These are phyloP conservation scores for Kentomonas sorsogonicus DNA, from an alignment of 208 protist genomes.

Conservation along the genomic window DNA sequence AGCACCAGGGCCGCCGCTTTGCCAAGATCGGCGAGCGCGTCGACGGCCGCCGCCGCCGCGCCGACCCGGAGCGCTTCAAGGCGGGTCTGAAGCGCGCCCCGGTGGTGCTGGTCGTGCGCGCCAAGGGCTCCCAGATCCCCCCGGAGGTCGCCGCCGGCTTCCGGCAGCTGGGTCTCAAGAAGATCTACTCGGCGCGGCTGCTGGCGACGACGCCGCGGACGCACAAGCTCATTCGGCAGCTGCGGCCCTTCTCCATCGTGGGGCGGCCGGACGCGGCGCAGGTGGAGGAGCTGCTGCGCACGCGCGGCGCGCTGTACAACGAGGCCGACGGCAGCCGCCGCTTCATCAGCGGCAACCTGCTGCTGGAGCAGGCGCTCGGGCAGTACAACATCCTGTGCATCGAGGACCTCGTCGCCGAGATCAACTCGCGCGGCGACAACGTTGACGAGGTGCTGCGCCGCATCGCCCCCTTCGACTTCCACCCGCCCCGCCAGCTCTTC, in stretches of 20 bases:
- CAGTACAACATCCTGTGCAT: slow-evolving; percentile 85
- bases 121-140: slow-evolving; percentile 75
- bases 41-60: slow-evolving; percentile 34
- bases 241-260: slow-evolving; percentile 73
- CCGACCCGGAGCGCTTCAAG: slow-evolving; percentile 20
- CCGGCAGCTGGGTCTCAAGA: slow-evolving; percentile 47
- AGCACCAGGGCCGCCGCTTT: slow-evolving; percentile 59
- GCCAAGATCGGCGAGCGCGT: slow-evolving; percentile 79
- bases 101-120: slow-evolving; percentile 70
- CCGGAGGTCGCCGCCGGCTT: slow-evolving; percentile 69
- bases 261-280: slow-evolving; percentile 71
- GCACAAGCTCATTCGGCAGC: slow-evolving; percentile 66
- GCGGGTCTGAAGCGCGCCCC: slow-evolving; percentile 38
- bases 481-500: slow-evolving; percentile 86
- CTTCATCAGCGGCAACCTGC: slow-evolving; percentile 83
- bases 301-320: slow-evolving; percentile 71
- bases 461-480: slow-evolving; percentile 87
- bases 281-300: slow-evolving; percentile 77
- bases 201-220: slow-evolving; percentile 46
- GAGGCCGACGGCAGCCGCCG: slow-evolving; percentile 53
- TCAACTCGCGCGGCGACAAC: slow-evolving; percentile 51
- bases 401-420: slow-evolving; percentile 81
- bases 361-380: slow-evolving; percentile 82
- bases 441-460: slow-evolving; percentile 59
- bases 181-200: slow-evolving; percentile 79